Evolutionary conservation across 805 yeast genomes (phyloP).

Genomic region (Candida tallmaniae): DNA sequence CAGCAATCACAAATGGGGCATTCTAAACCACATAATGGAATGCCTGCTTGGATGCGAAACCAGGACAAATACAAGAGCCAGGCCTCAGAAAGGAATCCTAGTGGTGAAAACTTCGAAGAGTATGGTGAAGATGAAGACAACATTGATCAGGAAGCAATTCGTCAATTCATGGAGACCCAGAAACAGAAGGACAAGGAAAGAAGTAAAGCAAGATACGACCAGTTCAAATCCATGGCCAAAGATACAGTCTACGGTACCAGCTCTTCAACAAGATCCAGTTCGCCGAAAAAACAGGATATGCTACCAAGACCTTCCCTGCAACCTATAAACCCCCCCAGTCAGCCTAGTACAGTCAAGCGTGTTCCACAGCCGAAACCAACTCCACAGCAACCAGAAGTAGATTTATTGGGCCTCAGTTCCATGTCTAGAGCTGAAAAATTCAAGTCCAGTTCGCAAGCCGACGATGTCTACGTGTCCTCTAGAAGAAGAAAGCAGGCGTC

Average conservation of each 20-base stretch:
- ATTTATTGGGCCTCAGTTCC: constrained; percentile 22
- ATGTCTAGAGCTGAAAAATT: constrained; percentile 21
- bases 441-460: constrained; percentile 15
- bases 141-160: constrained; percentile 39
- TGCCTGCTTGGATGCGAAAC: constrained; percentile 76
- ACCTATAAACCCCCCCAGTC: neutral
- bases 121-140: constrained; percentile 48
- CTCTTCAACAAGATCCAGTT: constrained; percentile 2
- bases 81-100: constrained; percentile 28
- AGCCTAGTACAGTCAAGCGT: neutral
- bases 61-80: constrained; percentile 44
- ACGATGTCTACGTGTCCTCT: constrained; percentile 19
- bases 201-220: constrained; percentile 20
- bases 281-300: constrained; percentile 5
- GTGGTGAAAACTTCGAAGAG: constrained; percentile 35
- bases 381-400: constrained; percentile 13
- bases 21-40: constrained; percentile 18
- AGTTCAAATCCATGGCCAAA: constrained; percentile 8
- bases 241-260: constrained; percentile 6
- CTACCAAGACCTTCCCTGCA: constrained; percentile 2
- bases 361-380: neutral
- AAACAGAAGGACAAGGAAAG: constrained; percentile 33
- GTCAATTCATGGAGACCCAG: constrained; percentile 33
- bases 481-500: constrained; percentile 17
- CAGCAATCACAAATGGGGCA: constrained; percentile 19